A percentile compares a stretch with the other conserved stretches of the same genome.
These are phyloP conservation scores for Sugiyamaella qingdaonensis DNA, from an alignment of 805 yeast genomes.

Conservation along the genomic window DNA sequence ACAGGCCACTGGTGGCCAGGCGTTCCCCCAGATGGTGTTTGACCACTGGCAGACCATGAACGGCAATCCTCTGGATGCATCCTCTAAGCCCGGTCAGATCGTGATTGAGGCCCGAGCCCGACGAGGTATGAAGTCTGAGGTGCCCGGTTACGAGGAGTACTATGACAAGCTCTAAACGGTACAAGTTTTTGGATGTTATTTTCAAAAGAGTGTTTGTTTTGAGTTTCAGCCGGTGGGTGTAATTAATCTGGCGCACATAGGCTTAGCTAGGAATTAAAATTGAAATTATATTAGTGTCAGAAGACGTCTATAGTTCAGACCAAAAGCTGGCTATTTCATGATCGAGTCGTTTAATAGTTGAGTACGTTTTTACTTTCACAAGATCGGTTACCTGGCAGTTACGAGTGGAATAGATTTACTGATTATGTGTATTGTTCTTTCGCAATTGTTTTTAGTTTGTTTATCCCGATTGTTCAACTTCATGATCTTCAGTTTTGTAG, in stretches of 20 bases:
- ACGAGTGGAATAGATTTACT: too few species aligned
- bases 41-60: conserved; percentile 94
- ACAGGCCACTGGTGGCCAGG: conserved; percentile 99
- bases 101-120: conserved; percentile 78
- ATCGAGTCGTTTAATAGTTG: too few species aligned
- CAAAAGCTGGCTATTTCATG: too few species aligned
- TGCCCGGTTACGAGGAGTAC: conserved; percentile 99
- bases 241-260: not conserved
- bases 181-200: not conserved
- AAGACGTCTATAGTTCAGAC: too few species aligned
- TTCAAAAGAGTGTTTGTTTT: not conserved
- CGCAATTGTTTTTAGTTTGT: too few species aligned
- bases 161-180: conserved; percentile 41
- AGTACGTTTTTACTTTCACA: too few species aligned
- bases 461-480: too few species aligned
- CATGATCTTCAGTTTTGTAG: too few species aligned
- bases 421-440: too few species aligned
- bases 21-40: conserved; percentile 99
- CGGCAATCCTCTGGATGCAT: conserved; percentile 91
- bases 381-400: too few species aligned
- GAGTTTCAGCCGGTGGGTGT: not conserved
- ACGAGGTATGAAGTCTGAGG: conserved; percentile 93
- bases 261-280: conserved; percentile 1
- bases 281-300: not conserved
- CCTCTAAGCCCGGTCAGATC: conserved; percentile 64